A percentile compares a stretch with the other conserved stretches of the same genome.
These are phyloP conservation scores for Colletotrichum lentis DNA, from an alignment of 2,329 filamentous ascomycete species.

Conservation along the genomic window DNA sequence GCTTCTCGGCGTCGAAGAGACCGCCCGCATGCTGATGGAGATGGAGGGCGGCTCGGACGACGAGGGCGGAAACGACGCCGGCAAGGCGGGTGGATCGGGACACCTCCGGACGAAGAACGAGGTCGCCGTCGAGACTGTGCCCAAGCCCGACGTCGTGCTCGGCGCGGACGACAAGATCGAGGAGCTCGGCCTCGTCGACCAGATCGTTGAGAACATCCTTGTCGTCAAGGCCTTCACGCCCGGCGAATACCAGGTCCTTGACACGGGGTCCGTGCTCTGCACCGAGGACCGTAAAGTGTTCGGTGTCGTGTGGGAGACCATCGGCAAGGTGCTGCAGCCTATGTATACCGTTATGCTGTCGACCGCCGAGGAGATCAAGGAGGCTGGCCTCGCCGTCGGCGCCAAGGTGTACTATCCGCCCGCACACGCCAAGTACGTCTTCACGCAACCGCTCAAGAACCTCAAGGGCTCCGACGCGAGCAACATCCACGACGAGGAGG, in stretches of 20 bases:
- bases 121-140: conserved; percentile 66
- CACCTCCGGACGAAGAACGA: conserved; percentile 87
- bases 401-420: conserved; percentile 81
- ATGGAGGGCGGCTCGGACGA: conserved; percentile 82
- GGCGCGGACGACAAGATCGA: conserved; percentile 79
- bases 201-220: conserved; percentile 79
- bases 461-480: conserved; percentile 92
- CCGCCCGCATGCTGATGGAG: conserved; percentile 84
- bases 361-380: conserved; percentile 71
- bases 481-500: conserved; percentile 93
- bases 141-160: conserved; percentile 81
- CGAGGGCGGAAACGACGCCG: conserved; percentile 58
- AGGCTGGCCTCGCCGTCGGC: conserved; percentile 72
- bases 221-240: conserved; percentile 81
- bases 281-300: conserved; percentile 77
- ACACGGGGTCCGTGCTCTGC: conserved; percentile 84
- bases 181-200: conserved; percentile 77
- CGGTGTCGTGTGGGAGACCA: conserved; percentile 82
- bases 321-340: conserved; percentile 86
- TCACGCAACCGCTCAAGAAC: conserved; percentile 81
- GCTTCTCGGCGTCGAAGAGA: conserved; percentile 81
- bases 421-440: conserved; percentile 81
- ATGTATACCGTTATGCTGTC: conserved; percentile 84
- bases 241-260: conserved; percentile 85
- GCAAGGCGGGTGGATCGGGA: conserved; percentile 47